Conservation (phyloP, 768 basidiomycete genomes). For the Kondoa malvinella region DNA sequence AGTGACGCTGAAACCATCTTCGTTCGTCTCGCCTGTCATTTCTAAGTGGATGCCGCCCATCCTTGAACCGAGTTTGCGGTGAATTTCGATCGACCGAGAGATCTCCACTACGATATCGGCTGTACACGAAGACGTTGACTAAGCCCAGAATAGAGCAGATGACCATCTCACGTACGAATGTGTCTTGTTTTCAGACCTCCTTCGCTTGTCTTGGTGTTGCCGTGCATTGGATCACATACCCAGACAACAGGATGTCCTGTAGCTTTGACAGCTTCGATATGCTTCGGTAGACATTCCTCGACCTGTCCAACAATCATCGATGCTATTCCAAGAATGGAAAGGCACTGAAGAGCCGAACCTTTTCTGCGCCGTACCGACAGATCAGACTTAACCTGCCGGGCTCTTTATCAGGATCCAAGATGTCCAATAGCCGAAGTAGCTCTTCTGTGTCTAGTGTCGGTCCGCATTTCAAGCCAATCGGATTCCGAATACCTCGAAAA, state of each 20-base stretch:
- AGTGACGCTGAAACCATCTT: conserved; percentile 84
- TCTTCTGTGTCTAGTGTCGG: conserved; percentile 68
- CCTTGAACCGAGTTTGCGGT: conserved; percentile 52
- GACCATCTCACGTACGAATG: neutral
- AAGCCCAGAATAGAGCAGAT: conserved; percentile 7
- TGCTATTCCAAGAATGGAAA: neutral
- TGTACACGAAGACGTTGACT: conserved; percentile 7
- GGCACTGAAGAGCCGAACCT: conserved; percentile 37
- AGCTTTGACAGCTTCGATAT: conserved; percentile 61
- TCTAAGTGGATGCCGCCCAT: conserved; percentile 72
- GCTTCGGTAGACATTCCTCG: conserved; percentile 51
- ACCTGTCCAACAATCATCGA: conserved; percentile 39
- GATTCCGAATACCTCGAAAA: conserved; percentile 78
- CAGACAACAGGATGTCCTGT: conserved; percentile 73
- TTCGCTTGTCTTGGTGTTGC: conserved; percentile 89
- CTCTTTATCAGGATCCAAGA: conserved; percentile 73
- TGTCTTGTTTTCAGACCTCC: conserved; percentile 43
- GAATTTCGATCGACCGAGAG: conserved; percentile 61
- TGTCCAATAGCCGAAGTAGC: conserved; percentile 53
- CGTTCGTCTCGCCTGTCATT: conserved; percentile 77
- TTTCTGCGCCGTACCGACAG: conserved; percentile 76
- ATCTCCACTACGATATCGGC: conserved; percentile 64
- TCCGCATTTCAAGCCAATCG: conserved; percentile 90
- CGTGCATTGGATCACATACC: conserved; percentile 98
- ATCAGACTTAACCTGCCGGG: conserved; percentile 72